Conservation (phyloP, 2,329 filamentous ascomycete species). For the Didymella arachidicola region DNA sequence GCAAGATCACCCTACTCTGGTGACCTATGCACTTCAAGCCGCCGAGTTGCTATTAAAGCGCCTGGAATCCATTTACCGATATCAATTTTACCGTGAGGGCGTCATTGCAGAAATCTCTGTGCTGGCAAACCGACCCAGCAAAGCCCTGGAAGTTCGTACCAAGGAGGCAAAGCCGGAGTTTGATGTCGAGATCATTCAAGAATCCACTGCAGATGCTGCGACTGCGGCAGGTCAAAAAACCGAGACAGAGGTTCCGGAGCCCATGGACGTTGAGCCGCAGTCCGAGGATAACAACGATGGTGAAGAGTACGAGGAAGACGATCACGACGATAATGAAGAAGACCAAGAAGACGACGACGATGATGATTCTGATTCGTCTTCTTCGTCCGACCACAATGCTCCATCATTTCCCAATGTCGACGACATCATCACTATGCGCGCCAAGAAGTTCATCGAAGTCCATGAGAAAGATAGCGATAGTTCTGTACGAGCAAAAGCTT, state of each 20-base stretch:
- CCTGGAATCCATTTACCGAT: conserved; percentile 86
- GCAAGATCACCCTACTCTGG: conserved; percentile 86
- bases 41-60: conserved; percentile 86
- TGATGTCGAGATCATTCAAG: conserved; percentile 35
- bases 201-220: conserved; percentile 35
- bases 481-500: conserved; percentile 79
- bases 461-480: conserved; percentile 81
- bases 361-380: conserved; percentile 71
- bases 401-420: conserved; percentile 62
- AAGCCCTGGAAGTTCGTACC: conserved; percentile 38
- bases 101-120: conserved; percentile 91
- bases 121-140: conserved; percentile 65
- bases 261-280: conserved; percentile 61
- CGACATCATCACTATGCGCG: conserved; percentile 76
- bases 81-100: conserved; percentile 96
- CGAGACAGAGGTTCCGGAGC: conserved; percentile 59
- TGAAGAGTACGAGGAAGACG: conserved; percentile 61
- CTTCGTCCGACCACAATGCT: conserved; percentile 49
- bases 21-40: conserved; percentile 86
- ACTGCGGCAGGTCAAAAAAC: conserved; percentile 44
- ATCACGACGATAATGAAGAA: conserved; percentile 61
- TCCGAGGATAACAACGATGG: conserved; percentile 60
- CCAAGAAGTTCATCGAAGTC: conserved; percentile 81
- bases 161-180: conserved; percentile 38
- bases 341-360: conserved; percentile 68